phyloP scores from a whole-genome alignment of 805 yeast species.

The Kluyveromyces nonfermentans region DNA sequence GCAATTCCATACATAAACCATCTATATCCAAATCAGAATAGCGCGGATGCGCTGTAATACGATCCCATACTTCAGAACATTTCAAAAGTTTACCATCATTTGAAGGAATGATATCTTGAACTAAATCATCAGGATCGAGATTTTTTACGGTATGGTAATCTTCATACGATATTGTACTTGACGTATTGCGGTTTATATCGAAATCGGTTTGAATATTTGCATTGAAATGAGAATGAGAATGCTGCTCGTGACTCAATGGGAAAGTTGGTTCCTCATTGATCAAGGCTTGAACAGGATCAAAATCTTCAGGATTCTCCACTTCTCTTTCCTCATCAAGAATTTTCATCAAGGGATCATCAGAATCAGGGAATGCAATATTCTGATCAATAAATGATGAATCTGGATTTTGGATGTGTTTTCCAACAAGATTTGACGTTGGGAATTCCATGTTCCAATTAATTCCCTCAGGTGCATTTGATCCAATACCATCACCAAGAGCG shows the following conservation, averaged over 20 bases:
- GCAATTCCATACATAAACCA: conserved; percentile 82
- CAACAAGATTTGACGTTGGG: not conserved
- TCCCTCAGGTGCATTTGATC: not conserved
- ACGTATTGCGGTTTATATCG: not conserved
- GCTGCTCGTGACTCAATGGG: not conserved
- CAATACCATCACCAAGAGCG: conserved; percentile 5
- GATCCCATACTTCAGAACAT: conserved; percentile 94
- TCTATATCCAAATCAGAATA: conserved; percentile 92
- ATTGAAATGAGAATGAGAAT: not conserved
- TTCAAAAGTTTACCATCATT: conserved; percentile 50
- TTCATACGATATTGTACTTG: not conserved
- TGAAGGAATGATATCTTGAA: conserved; percentile 49
- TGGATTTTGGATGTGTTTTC: not conserved
- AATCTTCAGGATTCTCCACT: not conserved
- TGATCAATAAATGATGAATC: conserved; percentile 18
- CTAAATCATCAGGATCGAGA: not conserved
- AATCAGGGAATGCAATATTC: conserved; percentile 25
- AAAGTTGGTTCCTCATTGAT: conserved; percentile 2
- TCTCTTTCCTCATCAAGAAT: not conserved
- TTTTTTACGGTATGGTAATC: not conserved
- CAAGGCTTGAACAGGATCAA: conserved; percentile 1
- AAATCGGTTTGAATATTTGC: not conserved
- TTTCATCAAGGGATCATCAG: conserved; percentile 5
- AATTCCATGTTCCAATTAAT: conserved; percentile 1
- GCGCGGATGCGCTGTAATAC: conserved; percentile 88